Conservation (phyloP, 2,329 filamentous ascomycete genomes). For the Metarhizium album region DNA sequence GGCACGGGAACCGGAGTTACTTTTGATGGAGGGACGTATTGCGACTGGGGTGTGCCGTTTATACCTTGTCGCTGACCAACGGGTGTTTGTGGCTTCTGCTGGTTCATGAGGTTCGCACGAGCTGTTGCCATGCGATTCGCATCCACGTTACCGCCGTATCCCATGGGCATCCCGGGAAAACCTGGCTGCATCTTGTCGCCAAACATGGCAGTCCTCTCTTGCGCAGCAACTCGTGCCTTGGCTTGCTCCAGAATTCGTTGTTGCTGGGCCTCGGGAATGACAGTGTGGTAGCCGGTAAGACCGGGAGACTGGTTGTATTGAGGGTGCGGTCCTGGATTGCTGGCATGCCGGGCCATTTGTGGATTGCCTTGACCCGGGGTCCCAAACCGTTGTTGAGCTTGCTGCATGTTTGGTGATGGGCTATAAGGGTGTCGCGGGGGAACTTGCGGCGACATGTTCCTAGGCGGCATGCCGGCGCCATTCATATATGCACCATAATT, state of each 20-base stretch:
- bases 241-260: slow-evolving; percentile 41
- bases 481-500: slow-evolving; percentile 31
- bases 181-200: slow-evolving; percentile 36
- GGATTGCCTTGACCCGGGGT: slow-evolving; percentile 20
- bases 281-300: slow-evolving; percentile 36
- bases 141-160: slow-evolving; percentile 21
- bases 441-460: slow-evolving; percentile 35
- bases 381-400: slow-evolving; percentile 21
- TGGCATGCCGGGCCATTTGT: slow-evolving; percentile 24
- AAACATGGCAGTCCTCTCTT: slow-evolving; percentile 30
- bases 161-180: slow-evolving; percentile 26
- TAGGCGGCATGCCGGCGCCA: slow-evolving; percentile 28
- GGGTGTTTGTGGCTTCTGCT: slow-evolving; percentile 27
- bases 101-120: slow-evolving; percentile 25
- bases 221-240: slow-evolving; percentile 34
- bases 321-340: slow-evolving; percentile 19
- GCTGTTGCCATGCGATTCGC: slow-evolving; percentile 20
- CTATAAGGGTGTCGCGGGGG: slow-evolving; percentile 26
- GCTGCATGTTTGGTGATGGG: slow-evolving; percentile 27
- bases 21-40: slow-evolving; percentile 25
- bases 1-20: slow-evolving; percentile 35
- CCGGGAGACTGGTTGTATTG: slow-evolving; percentile 24
- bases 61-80: slow-evolving; percentile 17
- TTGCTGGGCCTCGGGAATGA: slow-evolving; percentile 38
- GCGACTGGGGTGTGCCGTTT: slow-evolving; percentile 25